Percentiles rank a stretch among this genome's conserved stretches.
phyloP scores from a whole-genome alignment of 148 eudicot genomes.

The Cornus controversa region DNA sequence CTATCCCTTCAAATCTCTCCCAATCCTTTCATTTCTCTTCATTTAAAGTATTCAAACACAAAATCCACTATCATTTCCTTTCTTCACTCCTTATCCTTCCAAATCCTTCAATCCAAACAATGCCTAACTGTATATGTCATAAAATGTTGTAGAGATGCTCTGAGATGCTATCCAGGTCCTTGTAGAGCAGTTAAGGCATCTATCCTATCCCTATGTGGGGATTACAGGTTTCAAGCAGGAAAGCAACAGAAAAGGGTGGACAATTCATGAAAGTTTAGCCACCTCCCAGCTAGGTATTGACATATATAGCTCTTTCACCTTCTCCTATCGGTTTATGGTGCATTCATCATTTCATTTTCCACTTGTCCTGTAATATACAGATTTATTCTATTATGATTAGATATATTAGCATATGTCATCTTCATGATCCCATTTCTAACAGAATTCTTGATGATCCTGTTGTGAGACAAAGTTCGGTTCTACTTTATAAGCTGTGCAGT shows the following conservation, averaged over 20 bases:
- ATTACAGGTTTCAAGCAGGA: not conserved
- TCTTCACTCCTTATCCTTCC: too few relatives aligned
- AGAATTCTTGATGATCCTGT: slow-evolving; percentile 1
- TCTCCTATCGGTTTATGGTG: not conserved
- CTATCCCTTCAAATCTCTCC: too few relatives aligned
- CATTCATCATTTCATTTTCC: slow-evolving; percentile 4
- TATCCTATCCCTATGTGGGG: not conserved
- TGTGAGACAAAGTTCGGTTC: not conserved
- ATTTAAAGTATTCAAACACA: too few relatives aligned
- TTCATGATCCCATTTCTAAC: not conserved
- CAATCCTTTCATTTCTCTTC: too few relatives aligned
- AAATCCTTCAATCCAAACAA: too few relatives aligned
- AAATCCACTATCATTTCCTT: too few relatives aligned
- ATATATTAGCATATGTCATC: not conserved
- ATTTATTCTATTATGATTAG: not conserved
- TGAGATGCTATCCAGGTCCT: slow-evolving; percentile 2
- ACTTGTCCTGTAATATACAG: not conserved
- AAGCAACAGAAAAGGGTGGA: not conserved
- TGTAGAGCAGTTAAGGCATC: not conserved
- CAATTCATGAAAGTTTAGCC: slow-evolving; percentile 2
- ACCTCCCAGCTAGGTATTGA: not conserved
- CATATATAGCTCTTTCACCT: not conserved
- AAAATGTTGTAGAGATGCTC: not conserved
- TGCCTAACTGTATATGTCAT: too few relatives aligned
- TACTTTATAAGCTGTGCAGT: not conserved